phyloP scores from a whole-genome alignment of 495 filamentous ascomycete genomes.

The Aspergillus bridgeri region DNA sequence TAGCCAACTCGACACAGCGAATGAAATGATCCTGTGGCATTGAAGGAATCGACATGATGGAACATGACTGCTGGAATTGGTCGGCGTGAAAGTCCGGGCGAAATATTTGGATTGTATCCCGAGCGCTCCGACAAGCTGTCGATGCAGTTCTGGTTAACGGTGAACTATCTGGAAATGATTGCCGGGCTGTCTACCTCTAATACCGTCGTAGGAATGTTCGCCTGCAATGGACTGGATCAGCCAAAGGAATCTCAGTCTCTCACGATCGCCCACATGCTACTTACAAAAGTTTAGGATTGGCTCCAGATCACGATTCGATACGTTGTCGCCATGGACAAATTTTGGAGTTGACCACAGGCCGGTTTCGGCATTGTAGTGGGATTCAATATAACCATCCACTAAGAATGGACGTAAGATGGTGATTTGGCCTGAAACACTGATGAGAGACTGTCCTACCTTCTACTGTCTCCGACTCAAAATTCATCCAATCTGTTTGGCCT shows the following conservation, averaged over 20 bases:
- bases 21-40: conserved; percentile 37
- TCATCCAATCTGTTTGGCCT: neutral
- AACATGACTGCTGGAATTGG: conserved; percentile 29
- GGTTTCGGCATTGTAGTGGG: conserved; percentile 28
- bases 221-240: conserved; percentile 10
- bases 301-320: conserved; percentile 41
- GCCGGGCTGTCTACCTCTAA: conserved; percentile 16
- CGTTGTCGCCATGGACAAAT: conserved; percentile 40
- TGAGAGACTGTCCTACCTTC: neutral
- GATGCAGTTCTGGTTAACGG: neutral
- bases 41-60: conserved; percentile 36
- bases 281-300: conserved; percentile 43
- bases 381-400: conserved; percentile 50
- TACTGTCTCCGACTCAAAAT: neutral
- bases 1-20: conserved; percentile 33
- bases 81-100: conserved; percentile 33
- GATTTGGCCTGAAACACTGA: neutral
- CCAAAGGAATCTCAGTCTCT: neutral
- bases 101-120: conserved; percentile 39
- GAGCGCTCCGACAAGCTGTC: conserved; percentile 34
- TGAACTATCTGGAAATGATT: neutral
- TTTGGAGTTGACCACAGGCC: conserved; percentile 35
- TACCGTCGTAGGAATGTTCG: conserved; percentile 31
- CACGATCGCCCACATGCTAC: neutral
- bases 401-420: neutral